Conservation (phyloP, 2,329 filamentous ascomycete species). For the Aureobasidium uvarum region DNA sequence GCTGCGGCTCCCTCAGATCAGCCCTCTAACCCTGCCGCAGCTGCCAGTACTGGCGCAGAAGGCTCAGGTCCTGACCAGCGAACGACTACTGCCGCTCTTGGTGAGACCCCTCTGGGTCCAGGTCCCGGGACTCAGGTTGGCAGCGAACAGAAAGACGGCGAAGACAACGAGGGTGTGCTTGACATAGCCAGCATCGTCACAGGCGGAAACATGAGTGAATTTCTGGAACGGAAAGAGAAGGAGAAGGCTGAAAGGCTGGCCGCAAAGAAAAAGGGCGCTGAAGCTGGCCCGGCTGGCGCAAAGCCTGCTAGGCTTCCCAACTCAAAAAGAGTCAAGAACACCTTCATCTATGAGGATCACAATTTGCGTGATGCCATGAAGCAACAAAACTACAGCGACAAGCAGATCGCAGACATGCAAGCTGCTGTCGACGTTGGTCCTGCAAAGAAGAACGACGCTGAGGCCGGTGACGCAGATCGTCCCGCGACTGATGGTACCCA, state of each 20-base stretch:
- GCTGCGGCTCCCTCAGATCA: constrained; percentile 41
- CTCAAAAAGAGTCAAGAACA: constrained; percentile 65
- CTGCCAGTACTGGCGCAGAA: constrained; percentile 55
- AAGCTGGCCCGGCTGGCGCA: constrained; percentile 58
- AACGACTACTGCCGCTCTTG: constrained; percentile 43
- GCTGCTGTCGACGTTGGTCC: constrained; percentile 52
- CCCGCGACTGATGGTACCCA: constrained; percentile 27
- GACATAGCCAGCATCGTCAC: constrained; percentile 84
- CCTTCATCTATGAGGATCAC: constrained; percentile 72
- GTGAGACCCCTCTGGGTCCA: constrained; percentile 52
- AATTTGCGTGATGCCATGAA: constrained; percentile 55
- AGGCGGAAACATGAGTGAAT: constrained; percentile 71
- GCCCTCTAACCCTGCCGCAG: constrained; percentile 54
- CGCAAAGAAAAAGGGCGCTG: constrained; percentile 55
- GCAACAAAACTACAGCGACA: constrained; percentile 48
- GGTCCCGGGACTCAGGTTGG: constrained; percentile 57
- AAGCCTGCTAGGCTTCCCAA: constrained; percentile 66
- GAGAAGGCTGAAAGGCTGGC: constrained; percentile 67
- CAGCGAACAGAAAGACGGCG: constrained; percentile 49
- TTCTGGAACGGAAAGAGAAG: constrained; percentile 65
- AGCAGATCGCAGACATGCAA: constrained; percentile 52
- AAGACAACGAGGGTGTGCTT: constrained; percentile 70
- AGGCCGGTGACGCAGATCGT: constrained; percentile 31
- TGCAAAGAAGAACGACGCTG: constrained; percentile 41
- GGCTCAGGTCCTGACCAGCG: constrained; percentile 47